A percentile compares a stretch with the other conserved stretches of the same genome.
Evolutionary conservation across 2,329 filamentous ascomycete genomes (phyloP).

Genomic region (Plenodomus lindquistii): DNA sequence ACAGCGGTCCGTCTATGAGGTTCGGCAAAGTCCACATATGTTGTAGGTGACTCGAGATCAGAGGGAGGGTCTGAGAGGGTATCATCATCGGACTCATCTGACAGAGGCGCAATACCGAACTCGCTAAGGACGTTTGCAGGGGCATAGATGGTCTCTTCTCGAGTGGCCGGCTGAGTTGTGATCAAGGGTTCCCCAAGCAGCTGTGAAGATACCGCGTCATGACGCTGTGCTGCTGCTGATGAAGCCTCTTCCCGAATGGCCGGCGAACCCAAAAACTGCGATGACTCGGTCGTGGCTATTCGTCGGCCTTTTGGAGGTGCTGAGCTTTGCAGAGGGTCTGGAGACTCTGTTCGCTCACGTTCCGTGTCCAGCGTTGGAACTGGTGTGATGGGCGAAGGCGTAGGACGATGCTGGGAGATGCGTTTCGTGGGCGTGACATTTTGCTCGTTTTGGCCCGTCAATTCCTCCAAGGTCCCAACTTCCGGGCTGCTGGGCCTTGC

Average conservation of each 20-base stretch:
- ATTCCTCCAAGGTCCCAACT: not conserved
- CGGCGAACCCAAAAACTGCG: conserved; percentile 12
- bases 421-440: conserved; percentile 9
- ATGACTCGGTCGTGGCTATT: conserved; percentile 2
- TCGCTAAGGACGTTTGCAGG: conserved; percentile 17
- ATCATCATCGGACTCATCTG: conserved; percentile 30
- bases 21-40: conserved; percentile 4
- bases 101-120: conserved; percentile 26
- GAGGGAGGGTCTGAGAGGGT: conserved; percentile 28
- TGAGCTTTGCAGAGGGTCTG: conserved; percentile 34
- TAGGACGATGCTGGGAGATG: conserved; percentile 14
- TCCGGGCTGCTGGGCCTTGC: not conserved
- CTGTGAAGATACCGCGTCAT: conserved; percentile 7
- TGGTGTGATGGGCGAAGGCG: conserved; percentile 27
- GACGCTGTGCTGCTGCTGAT: conserved; percentile 9
- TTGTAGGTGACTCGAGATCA: conserved; percentile 20
- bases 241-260: conserved; percentile 4
- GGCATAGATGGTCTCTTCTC: not conserved
- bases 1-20: conserved; percentile 32
- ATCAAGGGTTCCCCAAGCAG: not conserved
- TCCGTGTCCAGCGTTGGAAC: conserved; percentile 1
- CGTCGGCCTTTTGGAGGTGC: conserved; percentile 8
- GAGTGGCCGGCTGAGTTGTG: not conserved
- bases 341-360: conserved; percentile 28
- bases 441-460: not conserved